These are phyloP conservation scores for Fusarium poae DNA, from an alignment of 2,329 filamentous ascomycete genomes.

Conservation along the genomic window DNA sequence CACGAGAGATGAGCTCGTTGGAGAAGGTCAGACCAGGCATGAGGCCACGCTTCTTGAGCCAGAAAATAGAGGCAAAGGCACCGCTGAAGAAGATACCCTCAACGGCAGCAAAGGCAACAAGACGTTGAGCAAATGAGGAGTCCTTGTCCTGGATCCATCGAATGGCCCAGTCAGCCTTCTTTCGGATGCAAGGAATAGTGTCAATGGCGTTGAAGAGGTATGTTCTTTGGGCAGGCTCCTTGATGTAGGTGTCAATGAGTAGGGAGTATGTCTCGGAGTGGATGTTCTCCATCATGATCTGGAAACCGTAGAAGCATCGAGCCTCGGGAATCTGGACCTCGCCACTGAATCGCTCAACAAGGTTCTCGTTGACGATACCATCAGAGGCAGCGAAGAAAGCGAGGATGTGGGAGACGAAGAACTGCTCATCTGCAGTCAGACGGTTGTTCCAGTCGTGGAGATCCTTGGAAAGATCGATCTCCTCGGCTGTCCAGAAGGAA, in stretches of 20 bases:
- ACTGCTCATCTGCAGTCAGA: conserved; percentile 95
- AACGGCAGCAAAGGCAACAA: conserved; percentile 96
- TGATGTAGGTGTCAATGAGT: conserved; percentile 99
- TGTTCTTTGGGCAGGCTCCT: conserved; percentile 91
- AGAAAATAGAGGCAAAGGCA: conserved; percentile 99
- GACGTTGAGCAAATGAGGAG: conserved; percentile 93
- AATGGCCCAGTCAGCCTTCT: conserved; percentile 98
- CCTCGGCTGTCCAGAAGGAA: conserved; percentile 99
- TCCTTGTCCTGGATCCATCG: conserved; percentile 94
- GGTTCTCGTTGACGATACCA: conserved; percentile 99
- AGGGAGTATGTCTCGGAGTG: conserved; percentile 99
- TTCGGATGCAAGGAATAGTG: conserved; percentile 97
- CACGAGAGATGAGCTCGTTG: conserved; percentile 99
- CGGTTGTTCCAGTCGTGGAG: conserved; percentile 99
- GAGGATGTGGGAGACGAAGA: conserved; percentile 98
- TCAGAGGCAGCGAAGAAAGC: conserved; percentile 99
- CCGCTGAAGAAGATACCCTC: conserved; percentile 99
- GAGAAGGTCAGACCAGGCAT: conserved; percentile 99
- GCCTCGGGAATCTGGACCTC: conserved; percentile 98
- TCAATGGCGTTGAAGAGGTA: conserved; percentile 99
- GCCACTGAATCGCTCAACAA: conserved; percentile 95
- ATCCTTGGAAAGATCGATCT: conserved; percentile 99
- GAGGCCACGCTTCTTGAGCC: conserved; percentile 99
- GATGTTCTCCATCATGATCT: conserved; percentile 99
- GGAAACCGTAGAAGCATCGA: conserved; percentile 99